Conservation (phyloP, 768 basidiomycete genomes). For the Sarcodon sp. region DNA sequence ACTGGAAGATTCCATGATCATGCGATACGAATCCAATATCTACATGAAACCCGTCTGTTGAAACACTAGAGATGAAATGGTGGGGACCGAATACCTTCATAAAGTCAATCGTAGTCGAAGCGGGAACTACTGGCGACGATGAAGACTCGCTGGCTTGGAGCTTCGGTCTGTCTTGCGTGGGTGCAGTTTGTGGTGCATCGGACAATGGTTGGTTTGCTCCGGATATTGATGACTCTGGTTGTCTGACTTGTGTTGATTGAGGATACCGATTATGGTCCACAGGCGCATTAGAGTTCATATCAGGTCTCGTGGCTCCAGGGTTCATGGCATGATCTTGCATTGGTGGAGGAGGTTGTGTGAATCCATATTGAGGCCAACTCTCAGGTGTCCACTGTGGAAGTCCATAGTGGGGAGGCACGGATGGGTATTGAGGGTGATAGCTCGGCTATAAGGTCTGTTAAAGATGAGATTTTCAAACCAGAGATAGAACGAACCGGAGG, state of each 20-base stretch:
- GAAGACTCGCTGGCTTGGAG: too few species aligned
- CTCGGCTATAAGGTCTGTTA: constrained; percentile 10
- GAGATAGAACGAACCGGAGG: constrained; percentile 10
- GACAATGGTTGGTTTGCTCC: too few species aligned
- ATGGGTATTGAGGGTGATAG: constrained; percentile 14
- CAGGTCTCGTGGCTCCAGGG: too few species aligned
- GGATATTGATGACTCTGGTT: too few species aligned
- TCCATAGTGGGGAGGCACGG: constrained; percentile 17
- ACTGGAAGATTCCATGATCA: constrained; percentile 27
- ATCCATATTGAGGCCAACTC: constrained; percentile 20
- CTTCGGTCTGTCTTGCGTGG: too few species aligned
- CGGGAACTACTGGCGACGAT: too few species aligned
- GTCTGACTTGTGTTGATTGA: too few species aligned
- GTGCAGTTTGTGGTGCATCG: too few species aligned
- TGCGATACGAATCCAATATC: constrained; percentile 31
- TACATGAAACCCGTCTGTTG: constrained; percentile 17
- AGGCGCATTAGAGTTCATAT: too few species aligned
- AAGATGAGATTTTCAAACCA: neutral
- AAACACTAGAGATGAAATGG: neutral
- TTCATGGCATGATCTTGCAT: too few species aligned
- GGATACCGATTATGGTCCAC: too few species aligned
- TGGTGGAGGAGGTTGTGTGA: too few species aligned
- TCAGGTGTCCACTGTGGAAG: constrained; percentile 26
- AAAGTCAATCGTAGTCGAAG: constrained; percentile 20
- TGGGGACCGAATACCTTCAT: constrained; percentile 19